phyloP scores from a whole-genome alignment of 2,329 filamentous ascomycete genomes.

The Aspergillus spinulosporus region DNA sequence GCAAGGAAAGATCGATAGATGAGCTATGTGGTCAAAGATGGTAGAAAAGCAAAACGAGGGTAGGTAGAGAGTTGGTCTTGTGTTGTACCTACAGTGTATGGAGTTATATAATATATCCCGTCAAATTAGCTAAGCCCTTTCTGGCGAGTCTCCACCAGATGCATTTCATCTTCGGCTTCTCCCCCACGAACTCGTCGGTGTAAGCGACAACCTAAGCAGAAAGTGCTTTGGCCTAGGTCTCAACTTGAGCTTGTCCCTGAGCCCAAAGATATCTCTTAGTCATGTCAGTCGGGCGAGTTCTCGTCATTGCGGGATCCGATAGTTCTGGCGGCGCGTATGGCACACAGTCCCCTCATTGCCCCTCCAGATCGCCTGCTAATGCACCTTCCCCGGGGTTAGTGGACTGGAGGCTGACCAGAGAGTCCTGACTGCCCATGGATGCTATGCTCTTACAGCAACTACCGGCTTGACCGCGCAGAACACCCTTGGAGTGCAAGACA shows the following conservation, averaged over 20 bases:
- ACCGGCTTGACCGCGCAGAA: conserved; percentile 96
- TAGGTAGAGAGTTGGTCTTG: no score
- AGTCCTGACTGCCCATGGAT: conserved; percentile 85
- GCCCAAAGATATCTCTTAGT: conserved; percentile 1
- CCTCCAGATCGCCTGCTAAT: conserved; percentile 17
- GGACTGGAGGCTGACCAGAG: conserved; percentile 96
- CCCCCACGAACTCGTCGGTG: neutral
- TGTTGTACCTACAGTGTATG: no score
- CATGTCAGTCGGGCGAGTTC: conserved; percentile 56
- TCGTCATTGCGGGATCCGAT: conserved; percentile 86
- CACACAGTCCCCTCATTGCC: conserved; percentile 1
- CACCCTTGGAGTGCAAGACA: conserved; percentile 77
- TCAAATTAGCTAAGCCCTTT: conserved; percentile 1
- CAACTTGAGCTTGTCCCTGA: neutral
- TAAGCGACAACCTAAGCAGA: neutral
- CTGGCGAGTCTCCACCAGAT: neutral
- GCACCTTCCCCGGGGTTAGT: conserved; percentile 50
- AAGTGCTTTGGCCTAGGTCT: neutral
- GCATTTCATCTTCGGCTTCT: neutral
- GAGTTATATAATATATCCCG: neutral
- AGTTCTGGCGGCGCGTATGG: conserved; percentile 86
- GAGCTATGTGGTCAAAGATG: no score
- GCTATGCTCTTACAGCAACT: conserved; percentile 94
- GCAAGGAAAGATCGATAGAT: no score
- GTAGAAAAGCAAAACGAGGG: no score